Evolutionary conservation across 116 monocot species (phyloP).

Genomic region (Iris pallida): DNA sequence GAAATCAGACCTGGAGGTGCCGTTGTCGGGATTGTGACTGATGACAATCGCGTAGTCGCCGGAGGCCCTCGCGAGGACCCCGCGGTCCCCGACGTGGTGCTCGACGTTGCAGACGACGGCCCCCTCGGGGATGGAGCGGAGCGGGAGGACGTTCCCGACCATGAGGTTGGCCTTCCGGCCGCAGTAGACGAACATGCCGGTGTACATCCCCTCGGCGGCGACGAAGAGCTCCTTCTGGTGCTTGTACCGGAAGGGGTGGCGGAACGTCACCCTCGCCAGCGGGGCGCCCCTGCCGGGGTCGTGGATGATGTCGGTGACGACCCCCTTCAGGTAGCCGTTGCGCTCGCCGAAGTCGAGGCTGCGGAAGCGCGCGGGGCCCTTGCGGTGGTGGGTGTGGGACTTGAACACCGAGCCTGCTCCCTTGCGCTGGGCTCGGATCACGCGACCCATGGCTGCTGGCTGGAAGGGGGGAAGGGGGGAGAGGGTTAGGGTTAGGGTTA

Average conservation of each 20-base stretch:
- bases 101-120: conserved; percentile 75
- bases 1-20: conserved; percentile 35
- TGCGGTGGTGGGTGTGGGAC: conserved; percentile 70
- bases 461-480: no score
- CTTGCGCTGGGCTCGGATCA: conserved; percentile 63
- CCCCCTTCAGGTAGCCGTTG: conserved; percentile 68
- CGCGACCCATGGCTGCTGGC: conserved; percentile 37
- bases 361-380: conserved; percentile 61
- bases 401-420: conserved; percentile 58
- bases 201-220: conserved; percentile 69
- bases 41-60: conserved; percentile 73
- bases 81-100: conserved; percentile 65
- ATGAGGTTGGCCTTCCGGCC: conserved; percentile 58
- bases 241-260: conserved; percentile 68
- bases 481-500: no score
- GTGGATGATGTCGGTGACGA: conserved; percentile 56
- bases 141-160: conserved; percentile 65
- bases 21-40: conserved; percentile 64
- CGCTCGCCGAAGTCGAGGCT: conserved; percentile 66
- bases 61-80: conserved; percentile 45
- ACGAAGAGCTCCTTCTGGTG: conserved; percentile 74
- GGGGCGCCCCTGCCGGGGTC: conserved; percentile 60
- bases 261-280: conserved; percentile 55
- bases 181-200: conserved; percentile 64
- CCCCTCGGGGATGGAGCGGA: conserved; percentile 59